phyloP scores from a whole-genome alignment of 768 basidiomycete genomes.

The Collybia sp. region DNA sequence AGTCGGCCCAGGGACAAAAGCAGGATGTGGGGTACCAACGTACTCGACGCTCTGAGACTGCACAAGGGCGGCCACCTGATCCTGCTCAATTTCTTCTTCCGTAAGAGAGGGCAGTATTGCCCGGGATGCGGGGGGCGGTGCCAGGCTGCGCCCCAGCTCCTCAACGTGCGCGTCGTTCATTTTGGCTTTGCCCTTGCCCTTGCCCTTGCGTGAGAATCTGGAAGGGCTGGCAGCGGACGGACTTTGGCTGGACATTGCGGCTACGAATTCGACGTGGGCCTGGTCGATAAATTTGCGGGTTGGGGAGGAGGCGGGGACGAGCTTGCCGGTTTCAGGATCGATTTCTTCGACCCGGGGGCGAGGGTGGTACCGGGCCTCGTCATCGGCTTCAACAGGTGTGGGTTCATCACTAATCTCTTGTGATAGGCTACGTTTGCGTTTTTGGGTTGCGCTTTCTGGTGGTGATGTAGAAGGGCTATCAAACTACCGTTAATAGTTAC shows the following conservation, averaged over 20 bases:
- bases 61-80: neutral
- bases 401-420: neutral
- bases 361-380: slow-evolving; percentile 5
- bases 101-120: slow-evolving; percentile 1
- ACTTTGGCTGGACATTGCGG: too few species aligned
- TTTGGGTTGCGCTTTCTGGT: neutral
- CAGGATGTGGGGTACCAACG: too few species aligned
- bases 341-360: slow-evolving; percentile 2
- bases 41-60: neutral
- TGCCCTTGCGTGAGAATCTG: too few species aligned
- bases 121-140: neutral
- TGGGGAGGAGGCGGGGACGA: slow-evolving; percentile 1
- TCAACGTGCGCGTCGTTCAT: slow-evolving; percentile 11
- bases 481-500: too few species aligned
- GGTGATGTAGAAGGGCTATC: too few species aligned
- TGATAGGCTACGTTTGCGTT: neutral
- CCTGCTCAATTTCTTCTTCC: neutral
- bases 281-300: neutral
- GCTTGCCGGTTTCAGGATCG: neutral
- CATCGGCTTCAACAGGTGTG: neutral
- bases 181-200: slow-evolving; percentile 13
- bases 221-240: too few species aligned
- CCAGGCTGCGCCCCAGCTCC: slow-evolving; percentile 1
- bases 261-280: too few species aligned
- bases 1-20: too few species aligned